Evolutionary conservation across 1,284 basidiomycete genomes (phyloP).

Genomic region (Puccinia triticina): DNA sequence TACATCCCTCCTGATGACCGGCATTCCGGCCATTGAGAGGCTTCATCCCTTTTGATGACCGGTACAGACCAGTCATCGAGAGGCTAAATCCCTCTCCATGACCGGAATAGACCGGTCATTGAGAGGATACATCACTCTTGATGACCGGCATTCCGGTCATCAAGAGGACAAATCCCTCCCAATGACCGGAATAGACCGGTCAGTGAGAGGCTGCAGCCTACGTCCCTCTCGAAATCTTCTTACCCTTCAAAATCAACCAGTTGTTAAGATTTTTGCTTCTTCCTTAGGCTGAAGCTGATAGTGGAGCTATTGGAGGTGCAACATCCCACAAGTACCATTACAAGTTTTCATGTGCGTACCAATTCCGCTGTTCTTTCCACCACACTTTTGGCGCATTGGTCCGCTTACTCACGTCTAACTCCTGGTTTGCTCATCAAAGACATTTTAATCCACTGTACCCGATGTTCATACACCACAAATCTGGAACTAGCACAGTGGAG

Average conservation of each 20-base stretch:
- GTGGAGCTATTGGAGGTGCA: constrained; percentile 60
- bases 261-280: constrained; percentile 1
- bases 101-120: too few relatives aligned
- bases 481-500: constrained; percentile 56
- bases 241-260: background rate
- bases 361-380: background rate
- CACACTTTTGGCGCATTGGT: background rate
- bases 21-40: too few relatives aligned
- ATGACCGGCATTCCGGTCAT: too few relatives aligned
- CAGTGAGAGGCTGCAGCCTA: too few relatives aligned
- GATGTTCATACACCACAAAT: constrained; percentile 60
- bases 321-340: constrained; percentile 61
- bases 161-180: too few relatives aligned
- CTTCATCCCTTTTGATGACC: too few relatives aligned
- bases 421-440: constrained; percentile 55
- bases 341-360: constrained; percentile 48
- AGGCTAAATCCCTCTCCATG: too few relatives aligned
- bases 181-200: too few relatives aligned
- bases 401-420: background rate
- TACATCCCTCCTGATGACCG: too few relatives aligned
- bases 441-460: constrained; percentile 57
- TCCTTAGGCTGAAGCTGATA: constrained; percentile 60
- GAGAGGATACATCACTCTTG: too few relatives aligned
- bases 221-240: too few relatives aligned
- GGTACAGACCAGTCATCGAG: too few relatives aligned